phyloP scores from a whole-genome alignment of 1,139 yeast species.

The Lipomyces yarrowii region DNA sequence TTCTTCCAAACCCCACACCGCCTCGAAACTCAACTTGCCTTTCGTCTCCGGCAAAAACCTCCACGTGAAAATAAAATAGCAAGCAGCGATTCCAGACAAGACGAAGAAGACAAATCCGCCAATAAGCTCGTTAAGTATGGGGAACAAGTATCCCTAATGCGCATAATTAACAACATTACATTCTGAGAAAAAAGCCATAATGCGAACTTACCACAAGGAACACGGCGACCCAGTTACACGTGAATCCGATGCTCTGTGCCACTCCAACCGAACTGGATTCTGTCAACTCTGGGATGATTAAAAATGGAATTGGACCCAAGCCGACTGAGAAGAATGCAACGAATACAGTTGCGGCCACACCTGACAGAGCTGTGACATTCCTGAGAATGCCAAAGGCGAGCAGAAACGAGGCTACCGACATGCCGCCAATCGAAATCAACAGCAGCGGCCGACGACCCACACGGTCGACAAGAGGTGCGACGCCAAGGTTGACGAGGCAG shows the following conservation, averaged over 20 bases:
- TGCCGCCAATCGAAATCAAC: conserved; percentile 62
- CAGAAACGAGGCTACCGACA: conserved; percentile 66
- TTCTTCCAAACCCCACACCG: conserved; percentile 54
- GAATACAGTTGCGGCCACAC: conserved; percentile 68
- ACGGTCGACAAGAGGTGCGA: conserved; percentile 72
- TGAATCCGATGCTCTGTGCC: conserved; percentile 92
- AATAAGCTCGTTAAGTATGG: conserved; percentile 60
- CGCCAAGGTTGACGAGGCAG: conserved; percentile 70
- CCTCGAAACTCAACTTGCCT: conserved; percentile 60
- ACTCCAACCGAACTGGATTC: conserved; percentile 76
- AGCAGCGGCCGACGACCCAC: conserved; percentile 78
- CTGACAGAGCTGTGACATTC: conserved; percentile 56
- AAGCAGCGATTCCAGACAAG: conserved; percentile 52
- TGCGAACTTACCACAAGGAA: conserved; percentile 53
- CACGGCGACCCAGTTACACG: conserved; percentile 89
- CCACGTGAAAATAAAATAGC: conserved; percentile 25
- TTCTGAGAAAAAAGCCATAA: not conserved
- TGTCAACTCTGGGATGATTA: conserved; percentile 85
- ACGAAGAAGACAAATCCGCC: conserved; percentile 83
- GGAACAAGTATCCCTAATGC: conserved; percentile 67
- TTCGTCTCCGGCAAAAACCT: conserved; percentile 74
- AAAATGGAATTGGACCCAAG: conserved; percentile 91
- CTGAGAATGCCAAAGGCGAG: conserved; percentile 59
- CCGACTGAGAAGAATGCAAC: conserved; percentile 89
- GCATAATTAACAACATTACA: not conserved